Base-by-base conservation (phyloP, 441 rosid genomes). In the Euphorbia corollata region DNA sequence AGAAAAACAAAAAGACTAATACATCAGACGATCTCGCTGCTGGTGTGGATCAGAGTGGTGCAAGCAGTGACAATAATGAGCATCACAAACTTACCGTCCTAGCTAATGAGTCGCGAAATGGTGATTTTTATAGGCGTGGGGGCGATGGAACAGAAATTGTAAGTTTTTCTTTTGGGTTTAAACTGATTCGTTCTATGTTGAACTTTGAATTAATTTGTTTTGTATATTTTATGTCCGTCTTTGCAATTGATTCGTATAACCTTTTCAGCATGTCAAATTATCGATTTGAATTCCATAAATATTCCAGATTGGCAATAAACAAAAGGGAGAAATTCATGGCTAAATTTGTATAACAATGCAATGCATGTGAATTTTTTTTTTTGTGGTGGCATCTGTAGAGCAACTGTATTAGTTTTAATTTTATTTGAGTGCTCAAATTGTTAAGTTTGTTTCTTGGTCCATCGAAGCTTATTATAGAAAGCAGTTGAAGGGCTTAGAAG, bases 121-220 rank as follows among this genome's bases (percentile, higher is more conserved):
- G 64, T 24, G 67, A 70, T 55, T 59, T 59, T 67, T 69, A 63
- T 30, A 32, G 45, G 18, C 81, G 75, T 50, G 78, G 61, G 38
- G 41, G 72, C 60, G 66, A 75, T 80, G 87, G 75, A 57, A 55
- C 39, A 16, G 80, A 65, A 68, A 27, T 27, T 57, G 88, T 84
- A 76, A 79, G 86, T 71, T 48, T 36, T 34, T 6, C 0, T 67
- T 23, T 32, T 20, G 32, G 32, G 32, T 27, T 27, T 27, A 27
- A 27, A 27, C 32, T 4, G 32, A 27, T 27, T 27, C 32, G 32
- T 11, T 36, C 13, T 23, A 54, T 48, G 4, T 45, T 36, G 0
- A 12, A 13, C 36, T 5, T 45, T 63, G 55, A 48, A 62, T 48
- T 57, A 5, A 54, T 65, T 16, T 11, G 27, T 50, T 43, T 62